Conservation (phyloP, 306 rosid species). For the Rosa persica region DNA sequence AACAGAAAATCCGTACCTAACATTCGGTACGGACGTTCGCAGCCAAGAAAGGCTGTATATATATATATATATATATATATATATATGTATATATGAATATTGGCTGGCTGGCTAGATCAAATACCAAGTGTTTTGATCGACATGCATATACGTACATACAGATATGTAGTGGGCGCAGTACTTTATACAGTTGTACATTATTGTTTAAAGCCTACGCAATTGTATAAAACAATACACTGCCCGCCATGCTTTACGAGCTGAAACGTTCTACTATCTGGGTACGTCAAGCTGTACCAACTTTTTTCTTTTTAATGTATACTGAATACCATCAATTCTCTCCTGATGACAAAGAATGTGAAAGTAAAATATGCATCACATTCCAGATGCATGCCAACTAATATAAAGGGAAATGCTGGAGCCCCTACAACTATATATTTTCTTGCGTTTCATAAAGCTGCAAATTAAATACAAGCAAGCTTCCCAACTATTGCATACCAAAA, state of each 20-base stretch:
- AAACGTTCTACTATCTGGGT: no score
- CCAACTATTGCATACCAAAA: background rate
- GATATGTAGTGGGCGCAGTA: background rate
- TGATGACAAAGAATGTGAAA: background rate
- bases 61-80: no score
- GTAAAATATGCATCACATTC: background rate
- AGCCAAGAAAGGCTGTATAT: no score
- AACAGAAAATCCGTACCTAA: no score
- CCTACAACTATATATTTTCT: background rate
- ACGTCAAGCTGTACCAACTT: no score
- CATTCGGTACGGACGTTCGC: no score
- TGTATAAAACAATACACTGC: no score
- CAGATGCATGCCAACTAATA: background rate
- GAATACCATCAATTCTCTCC: background rate
- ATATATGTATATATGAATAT: no score
- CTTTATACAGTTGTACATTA: no score
- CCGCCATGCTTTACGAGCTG: no score
- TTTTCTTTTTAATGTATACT: no score
- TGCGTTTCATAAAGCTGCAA: background rate
- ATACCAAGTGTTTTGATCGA: background rate
- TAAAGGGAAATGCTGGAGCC: background rate
- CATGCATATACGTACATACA: background rate
- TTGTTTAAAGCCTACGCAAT: no score
- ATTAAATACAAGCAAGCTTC: background rate
- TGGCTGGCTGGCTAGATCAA: background rate